Evolutionary conservation across 371 early-diverging fungal genomes (phyloP), one percentile per base, ranked within the genome.

Genomic region (Mortierella sp.): DNA sequence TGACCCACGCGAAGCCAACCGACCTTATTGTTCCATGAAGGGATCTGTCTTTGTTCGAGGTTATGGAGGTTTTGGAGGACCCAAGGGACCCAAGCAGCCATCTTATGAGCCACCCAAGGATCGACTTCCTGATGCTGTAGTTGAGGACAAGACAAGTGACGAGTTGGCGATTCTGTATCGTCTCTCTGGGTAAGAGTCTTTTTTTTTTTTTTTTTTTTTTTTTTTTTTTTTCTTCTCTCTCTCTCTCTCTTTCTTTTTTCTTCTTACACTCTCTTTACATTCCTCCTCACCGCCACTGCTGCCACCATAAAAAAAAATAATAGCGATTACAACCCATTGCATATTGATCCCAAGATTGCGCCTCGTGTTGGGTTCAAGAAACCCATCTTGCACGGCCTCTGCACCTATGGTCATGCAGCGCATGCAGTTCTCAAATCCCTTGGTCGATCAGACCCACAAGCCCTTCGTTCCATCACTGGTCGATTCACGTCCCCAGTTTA

Each of bases 341-440:
- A 92, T 75, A 72, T 75, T 29, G 93, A 92, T 69, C 82, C 86
- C 5, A 63, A 79, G 3, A 72, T 92, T 47, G 89, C 90, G 7
- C 88, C 87, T 18, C 66, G 52, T 19, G 84, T 91, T 43, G 92
- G 93, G 0, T 91, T 91, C 79, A 84, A 86, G 48, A 80, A 84
- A 7, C 90, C 91, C 43, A 89, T 92, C 64, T 72, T 92, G 15
- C 89, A 91, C 67, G 91, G 91, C 7, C 85, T 92, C n/a, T 90
- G 90, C 69, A 84, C 92, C 0, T 89, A 88, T 48, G 91, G 91
- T 37, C 79, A 83, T 66, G 76, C 86, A 51, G 89, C 86, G 1
- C 84, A 88, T 62, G 84, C 90, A 0, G 62, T 92, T 28, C 21
- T 91, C 29, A 86, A 88, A 68, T 68, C 82, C 44, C 81, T 88